These are phyloP conservation scores for Carex arenaria DNA, from an alignment of 202 grass and related monocot genomes.

Conservation along the genomic window DNA sequence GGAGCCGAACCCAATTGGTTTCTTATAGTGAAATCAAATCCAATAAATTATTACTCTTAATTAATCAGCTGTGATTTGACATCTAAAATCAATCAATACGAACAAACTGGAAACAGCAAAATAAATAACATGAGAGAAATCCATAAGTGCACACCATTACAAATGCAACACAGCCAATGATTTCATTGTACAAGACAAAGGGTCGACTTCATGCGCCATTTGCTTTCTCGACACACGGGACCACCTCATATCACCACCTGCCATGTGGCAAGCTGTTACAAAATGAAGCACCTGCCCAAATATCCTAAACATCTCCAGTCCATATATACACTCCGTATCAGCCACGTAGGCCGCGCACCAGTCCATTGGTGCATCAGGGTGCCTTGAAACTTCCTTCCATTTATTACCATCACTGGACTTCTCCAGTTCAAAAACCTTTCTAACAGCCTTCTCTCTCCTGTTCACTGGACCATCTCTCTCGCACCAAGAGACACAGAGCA, in stretches of 20 bases:
- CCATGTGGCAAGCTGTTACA: slow-evolving; percentile 52
- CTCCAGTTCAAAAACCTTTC: slow-evolving; percentile 83
- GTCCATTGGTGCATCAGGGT: slow-evolving; percentile 95
- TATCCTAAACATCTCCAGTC: slow-evolving; percentile 94
- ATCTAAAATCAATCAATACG: slow-evolving; percentile 16
- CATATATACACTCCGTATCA: slow-evolving; percentile 44
- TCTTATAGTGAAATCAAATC: not conserved
- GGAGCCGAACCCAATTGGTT: not conserved
- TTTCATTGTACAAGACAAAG: slow-evolving; percentile 68
- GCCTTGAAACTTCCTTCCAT: slow-evolving; percentile 58
- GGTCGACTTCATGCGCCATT: slow-evolving; percentile 40
- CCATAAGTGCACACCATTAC: slow-evolving; percentile 20
- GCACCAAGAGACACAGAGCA: slow-evolving; percentile 84
- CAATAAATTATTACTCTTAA: not conserved
- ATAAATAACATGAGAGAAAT: slow-evolving; percentile 3
- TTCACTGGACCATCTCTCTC: slow-evolving; percentile 45
- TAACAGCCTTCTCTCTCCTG: slow-evolving; percentile 67
- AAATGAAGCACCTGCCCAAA: slow-evolving; percentile 92
- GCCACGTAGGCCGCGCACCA: slow-evolving; percentile 48
- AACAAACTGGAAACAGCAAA: not conserved
- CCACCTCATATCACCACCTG: slow-evolving; percentile 40
- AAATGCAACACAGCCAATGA: slow-evolving; percentile 62
- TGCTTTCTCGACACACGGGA: slow-evolving; percentile 48
- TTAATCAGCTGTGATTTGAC: not conserved
- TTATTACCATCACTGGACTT: slow-evolving; percentile 16